Evolutionary conservation across 345 rosid genomes (phyloP), one percentile per base, ranked within the genome.

Genomic region (sweet orange (Citrus sinensis)): DNA sequence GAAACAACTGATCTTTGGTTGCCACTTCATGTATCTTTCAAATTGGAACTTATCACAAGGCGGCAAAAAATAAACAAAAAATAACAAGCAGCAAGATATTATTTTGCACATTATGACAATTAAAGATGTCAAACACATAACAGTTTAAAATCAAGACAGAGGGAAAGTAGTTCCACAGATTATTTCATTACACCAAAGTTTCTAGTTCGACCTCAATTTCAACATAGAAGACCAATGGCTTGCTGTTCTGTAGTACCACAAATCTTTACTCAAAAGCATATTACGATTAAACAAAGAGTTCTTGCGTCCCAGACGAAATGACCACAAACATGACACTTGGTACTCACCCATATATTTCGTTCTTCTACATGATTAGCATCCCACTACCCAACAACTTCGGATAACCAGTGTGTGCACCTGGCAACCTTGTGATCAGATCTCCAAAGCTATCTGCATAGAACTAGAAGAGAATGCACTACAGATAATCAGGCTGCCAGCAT

Each of bases 381-480:
- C 85, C 78, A 70, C 67, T 11, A 20, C 25, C 82, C 73, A 40
- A 55, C 73, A 40, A 55, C 67, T 61, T 77, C 70, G 67, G 81
- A 77, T 46, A 78, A 29, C 73, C 25, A 60, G 59, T 42, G 17
- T 76, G 29, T 42, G 27, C 14, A 61, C 60, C 80, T 58, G 64
- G 49, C 25, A 74, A 71, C 80, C 73, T 30, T 62, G 62, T n/a
- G 25, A 76, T 59, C 40, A 73, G 59, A 75, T 54, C 77, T 67
- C 84, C 58, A 70, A 83, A 77, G 76, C 79, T 67, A 19, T 35
- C 40, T 22, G 79, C 62, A 77, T 34, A 75, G 69, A 76, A 70
- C 80, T 69, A 67, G 78, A 54, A 59, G 22, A 59, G 22, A 66
- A 49, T 32, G 67, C 67, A 75, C 58, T 63, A 64, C 58, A 56